Evolutionary conservation across 2,329 filamentous ascomycete genomes (phyloP).

Genomic region (Pseudocercospora vitis): DNA sequence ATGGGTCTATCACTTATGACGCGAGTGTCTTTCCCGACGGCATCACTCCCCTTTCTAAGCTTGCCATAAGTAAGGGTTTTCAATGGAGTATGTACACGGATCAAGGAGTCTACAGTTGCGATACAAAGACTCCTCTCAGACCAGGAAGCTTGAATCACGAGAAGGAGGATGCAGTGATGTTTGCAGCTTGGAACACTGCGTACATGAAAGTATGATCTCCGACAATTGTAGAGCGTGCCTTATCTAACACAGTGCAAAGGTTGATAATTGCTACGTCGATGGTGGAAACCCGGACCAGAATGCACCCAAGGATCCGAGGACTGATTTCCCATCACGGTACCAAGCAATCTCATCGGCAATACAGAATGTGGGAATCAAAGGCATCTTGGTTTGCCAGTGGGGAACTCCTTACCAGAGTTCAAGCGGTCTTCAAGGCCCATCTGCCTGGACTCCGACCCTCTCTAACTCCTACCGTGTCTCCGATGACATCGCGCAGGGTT

Average conservation of each 20-base stretch:
- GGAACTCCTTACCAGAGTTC: conserved; percentile 31
- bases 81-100: conserved; percentile 58
- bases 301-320: conserved; percentile 34
- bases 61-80: conserved; percentile 51
- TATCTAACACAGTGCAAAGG: conserved; percentile 9
- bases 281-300: conserved; percentile 18
- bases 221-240: background rate
- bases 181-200: conserved; percentile 33
- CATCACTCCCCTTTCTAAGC: conserved; percentile 51
- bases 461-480: conserved; percentile 35
- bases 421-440: conserved; percentile 33
- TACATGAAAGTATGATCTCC: conserved; percentile 28
- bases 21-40: conserved; percentile 52
- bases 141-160: conserved; percentile 29
- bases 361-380: conserved; percentile 33
- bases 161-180: conserved; percentile 30
- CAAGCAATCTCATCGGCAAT: conserved; percentile 31
- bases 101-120: conserved; percentile 32
- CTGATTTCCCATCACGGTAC: conserved; percentile 33
- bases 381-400: conserved; percentile 32
- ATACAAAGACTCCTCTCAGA: conserved; percentile 24
- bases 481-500: conserved; percentile 36
- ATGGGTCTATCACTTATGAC: conserved; percentile 55
- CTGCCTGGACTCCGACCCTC: conserved; percentile 34
- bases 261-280: conserved; percentile 38